phyloP scores from a whole-genome alignment of 148 eudicot species.

The Rhododendron mucronatum region DNA sequence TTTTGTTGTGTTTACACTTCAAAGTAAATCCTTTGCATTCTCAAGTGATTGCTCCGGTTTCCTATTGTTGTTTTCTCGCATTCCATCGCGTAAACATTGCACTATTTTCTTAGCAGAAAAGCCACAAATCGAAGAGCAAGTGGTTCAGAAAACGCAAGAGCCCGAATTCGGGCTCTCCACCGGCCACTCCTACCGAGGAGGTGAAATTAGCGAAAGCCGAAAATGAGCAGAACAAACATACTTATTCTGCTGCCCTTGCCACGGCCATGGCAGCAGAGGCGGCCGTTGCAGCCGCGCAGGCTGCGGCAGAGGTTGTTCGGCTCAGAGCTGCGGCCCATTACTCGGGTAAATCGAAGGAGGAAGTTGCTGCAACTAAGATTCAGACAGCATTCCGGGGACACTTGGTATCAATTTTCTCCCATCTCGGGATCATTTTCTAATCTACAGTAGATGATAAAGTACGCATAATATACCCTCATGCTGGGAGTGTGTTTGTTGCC shows the following conservation, averaged over 20 bases:
- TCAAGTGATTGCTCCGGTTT: neutral
- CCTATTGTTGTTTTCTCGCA: neutral
- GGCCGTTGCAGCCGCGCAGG: conserved; percentile 83
- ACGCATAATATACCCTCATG: neutral
- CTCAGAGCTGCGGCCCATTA: conserved; percentile 41
- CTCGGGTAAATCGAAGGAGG: conserved; percentile 63
- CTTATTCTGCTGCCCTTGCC: conserved; percentile 71
- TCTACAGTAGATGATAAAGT: neutral
- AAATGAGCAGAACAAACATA: conserved; percentile 57
- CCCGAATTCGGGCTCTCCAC: conserved; percentile 21
- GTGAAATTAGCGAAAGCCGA: conserved; percentile 39
- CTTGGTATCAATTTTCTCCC: conserved; percentile 38
- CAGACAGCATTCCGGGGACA: conserved; percentile 77
- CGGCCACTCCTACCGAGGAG: conserved; percentile 35
- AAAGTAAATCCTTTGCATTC: neutral
- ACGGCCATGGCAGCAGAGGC: conserved; percentile 85
- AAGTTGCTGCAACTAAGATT: conserved; percentile 68
- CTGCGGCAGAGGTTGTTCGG: conserved; percentile 85
- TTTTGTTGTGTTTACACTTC: neutral
- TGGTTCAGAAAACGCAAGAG: conserved; percentile 36
- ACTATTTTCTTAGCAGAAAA: conserved; percentile 25
- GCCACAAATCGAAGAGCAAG: conserved; percentile 37
- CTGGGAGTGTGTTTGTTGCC: neutral
- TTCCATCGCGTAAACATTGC: neutral
- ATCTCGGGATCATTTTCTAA: neutral